Conservation (phyloP, 2,329 filamentous ascomycete genomes). For the Scleromitrula shiraiana region DNA sequence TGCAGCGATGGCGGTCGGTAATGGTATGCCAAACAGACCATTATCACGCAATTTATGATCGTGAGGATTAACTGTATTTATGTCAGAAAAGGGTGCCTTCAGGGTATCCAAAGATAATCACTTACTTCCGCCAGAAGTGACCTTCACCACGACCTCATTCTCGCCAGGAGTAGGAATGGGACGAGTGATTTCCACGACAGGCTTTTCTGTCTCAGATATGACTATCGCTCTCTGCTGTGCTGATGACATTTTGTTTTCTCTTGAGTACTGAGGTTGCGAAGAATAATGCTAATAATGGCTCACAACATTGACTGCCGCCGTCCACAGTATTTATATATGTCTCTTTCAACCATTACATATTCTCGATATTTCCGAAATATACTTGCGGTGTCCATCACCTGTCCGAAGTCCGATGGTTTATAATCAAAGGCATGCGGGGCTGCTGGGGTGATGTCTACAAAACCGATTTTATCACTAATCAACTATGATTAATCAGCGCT, state of each 20-base stretch:
- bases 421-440: no score
- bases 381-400: no score
- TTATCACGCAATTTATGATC: constrained; percentile 8
- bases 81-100: background rate
- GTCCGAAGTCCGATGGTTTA: no score
- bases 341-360: background rate
- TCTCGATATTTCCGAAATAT: background rate
- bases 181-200: constrained; percentile 16
- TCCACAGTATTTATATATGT: background rate
- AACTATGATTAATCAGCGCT: no score
- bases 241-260: constrained; percentile 1
- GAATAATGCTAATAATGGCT: background rate
- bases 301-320: no score
- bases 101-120: background rate
- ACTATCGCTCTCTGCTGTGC: constrained; percentile 26
- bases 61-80: background rate
- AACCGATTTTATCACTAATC: no score
- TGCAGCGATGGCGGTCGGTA: constrained; percentile 30
- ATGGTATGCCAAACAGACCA: constrained; percentile 30
- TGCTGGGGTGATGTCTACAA: no score
- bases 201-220: constrained; percentile 23
- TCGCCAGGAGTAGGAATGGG: constrained; percentile 28
- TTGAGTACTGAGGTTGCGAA: background rate
- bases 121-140: constrained; percentile 28
- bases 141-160: constrained; percentile 32